phyloP scores from a whole-genome alignment of 2,329 filamentous ascomycete species.

The Colletotrichum paranaense region DNA sequence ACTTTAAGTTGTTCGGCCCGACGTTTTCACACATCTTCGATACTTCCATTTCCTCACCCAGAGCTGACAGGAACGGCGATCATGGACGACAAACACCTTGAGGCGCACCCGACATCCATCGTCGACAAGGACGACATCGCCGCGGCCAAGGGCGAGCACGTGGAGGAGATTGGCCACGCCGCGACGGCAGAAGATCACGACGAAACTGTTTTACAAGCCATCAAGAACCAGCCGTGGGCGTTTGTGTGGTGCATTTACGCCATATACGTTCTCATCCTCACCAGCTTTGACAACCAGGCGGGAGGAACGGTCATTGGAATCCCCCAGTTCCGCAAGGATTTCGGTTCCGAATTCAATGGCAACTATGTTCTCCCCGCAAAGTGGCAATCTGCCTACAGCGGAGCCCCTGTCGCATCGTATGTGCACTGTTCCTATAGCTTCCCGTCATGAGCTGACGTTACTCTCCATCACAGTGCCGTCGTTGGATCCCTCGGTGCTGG shows the following conservation, averaged over 20 bases:
- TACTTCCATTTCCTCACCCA: not conserved
- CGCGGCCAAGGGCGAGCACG: conserved; percentile 28
- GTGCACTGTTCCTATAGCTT: conserved; percentile 9
- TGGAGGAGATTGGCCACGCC: conserved; percentile 23
- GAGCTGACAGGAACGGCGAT: not conserved
- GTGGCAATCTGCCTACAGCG: conserved; percentile 58
- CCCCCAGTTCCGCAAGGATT: conserved; percentile 56
- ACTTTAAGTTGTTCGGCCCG: not conserved
- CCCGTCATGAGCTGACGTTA: not conserved
- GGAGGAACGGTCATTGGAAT: conserved; percentile 53
- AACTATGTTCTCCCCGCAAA: conserved; percentile 52
- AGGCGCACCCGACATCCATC: conserved; percentile 15
- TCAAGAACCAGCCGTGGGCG: conserved; percentile 41
- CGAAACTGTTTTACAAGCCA: conserved; percentile 36
- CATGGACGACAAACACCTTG: conserved; percentile 14
- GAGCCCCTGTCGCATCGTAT: conserved; percentile 52
- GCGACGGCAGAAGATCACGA: conserved; percentile 17
- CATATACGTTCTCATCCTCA: conserved; percentile 52
- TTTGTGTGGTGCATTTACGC: conserved; percentile 52
- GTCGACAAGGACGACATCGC: conserved; percentile 27
- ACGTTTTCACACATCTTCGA: not conserved
- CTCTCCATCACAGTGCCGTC: conserved; percentile 27
- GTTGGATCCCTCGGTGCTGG: conserved; percentile 30
- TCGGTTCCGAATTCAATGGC: conserved; percentile 49
- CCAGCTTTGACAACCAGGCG: conserved; percentile 55